Percentiles rank a stretch among this genome's conserved stretches.
phyloP scores from a whole-genome alignment of 331 rosid genomes.

The Dryas integrifolia region DNA sequence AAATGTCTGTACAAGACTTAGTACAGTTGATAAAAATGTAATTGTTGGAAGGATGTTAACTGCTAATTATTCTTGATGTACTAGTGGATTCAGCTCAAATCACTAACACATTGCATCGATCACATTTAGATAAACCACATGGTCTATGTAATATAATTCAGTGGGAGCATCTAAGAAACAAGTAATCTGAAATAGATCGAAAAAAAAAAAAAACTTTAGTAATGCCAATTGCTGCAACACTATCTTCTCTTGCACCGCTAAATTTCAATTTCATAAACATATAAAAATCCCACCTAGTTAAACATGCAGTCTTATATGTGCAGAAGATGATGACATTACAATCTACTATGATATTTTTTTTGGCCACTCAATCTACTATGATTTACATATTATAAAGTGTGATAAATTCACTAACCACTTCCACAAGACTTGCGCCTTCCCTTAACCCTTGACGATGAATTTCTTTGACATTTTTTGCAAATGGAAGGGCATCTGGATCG shows the following conservation, averaged over 20 bases:
- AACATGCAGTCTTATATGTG: neutral
- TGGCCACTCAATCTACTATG: neutral
- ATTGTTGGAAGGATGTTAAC: neutral
- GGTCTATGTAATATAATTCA: neutral
- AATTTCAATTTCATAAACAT: neutral
- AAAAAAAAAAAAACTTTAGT: neutral
- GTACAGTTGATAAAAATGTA: neutral
- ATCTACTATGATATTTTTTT: neutral
- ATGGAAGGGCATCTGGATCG: slow-evolving; percentile 87
- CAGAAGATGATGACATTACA: neutral
- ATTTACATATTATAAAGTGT: slow-evolving; percentile 7
- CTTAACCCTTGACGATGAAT: slow-evolving; percentile 77
- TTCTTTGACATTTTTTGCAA: slow-evolving; percentile 84
- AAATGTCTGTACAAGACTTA: neutral
- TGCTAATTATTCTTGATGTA: neutral
- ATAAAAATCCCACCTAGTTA: neutral
- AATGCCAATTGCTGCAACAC: slow-evolving; percentile 1
- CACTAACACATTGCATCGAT: neutral
- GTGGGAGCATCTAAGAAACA: neutral
- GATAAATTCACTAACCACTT: slow-evolving; percentile 73
- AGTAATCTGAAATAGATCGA: neutral
- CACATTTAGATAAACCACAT: neutral
- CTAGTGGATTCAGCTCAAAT: neutral
- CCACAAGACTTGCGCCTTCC: slow-evolving; percentile 93
- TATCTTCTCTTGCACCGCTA: neutral